A percentile compares a stretch with the other conserved stretches of the same genome.
Evolutionary conservation across 805 yeast species (phyloP).

Genomic region (Groenewaldozyma tartarivorans): DNA sequence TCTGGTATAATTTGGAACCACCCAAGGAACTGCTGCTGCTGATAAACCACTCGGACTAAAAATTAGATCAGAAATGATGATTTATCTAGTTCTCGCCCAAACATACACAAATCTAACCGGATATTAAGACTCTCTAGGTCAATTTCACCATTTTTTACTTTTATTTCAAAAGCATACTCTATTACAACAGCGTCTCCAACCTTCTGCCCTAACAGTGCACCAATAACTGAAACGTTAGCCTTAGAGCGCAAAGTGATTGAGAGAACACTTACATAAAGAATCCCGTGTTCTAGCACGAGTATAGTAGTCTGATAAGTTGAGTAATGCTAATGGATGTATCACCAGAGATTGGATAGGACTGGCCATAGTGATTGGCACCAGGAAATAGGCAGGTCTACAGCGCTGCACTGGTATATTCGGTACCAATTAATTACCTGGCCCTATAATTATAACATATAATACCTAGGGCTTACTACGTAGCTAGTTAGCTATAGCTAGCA

Average conservation of each 20-base stretch:
- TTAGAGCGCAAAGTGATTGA: not conserved
- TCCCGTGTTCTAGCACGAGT: constrained; percentile 18
- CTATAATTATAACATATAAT: too few relatives aligned
- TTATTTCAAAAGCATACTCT: constrained; percentile 26
- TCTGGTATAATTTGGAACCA: constrained; percentile 21
- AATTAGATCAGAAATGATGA: too few relatives aligned
- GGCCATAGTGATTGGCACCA: too few relatives aligned
- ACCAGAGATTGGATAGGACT: too few relatives aligned
- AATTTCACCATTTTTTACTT: constrained; percentile 6
- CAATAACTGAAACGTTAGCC: constrained; percentile 18
- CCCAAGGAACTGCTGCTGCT: too few relatives aligned
- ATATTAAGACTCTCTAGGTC: constrained; percentile 18
- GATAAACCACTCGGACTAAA: too few relatives aligned
- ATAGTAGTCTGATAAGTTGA: constrained; percentile 28
- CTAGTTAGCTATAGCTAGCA: too few relatives aligned
- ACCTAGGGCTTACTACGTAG: too few relatives aligned
- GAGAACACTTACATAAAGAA: constrained; percentile 12
- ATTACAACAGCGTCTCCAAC: constrained; percentile 22
- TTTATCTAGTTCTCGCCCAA: too few relatives aligned
- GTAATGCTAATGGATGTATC: constrained; percentile 28
- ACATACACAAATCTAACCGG: constrained; percentile 22
- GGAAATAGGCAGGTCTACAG: too few relatives aligned
- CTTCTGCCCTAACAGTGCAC: constrained; percentile 26
- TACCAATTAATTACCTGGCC: too few relatives aligned
- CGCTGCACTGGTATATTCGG: too few relatives aligned